Percentiles rank a stretch among this genome's conserved stretches.
Conservation (phyloP, 768 basidiomycete genomes). For the Boletus pseudopeckii region DNA sequence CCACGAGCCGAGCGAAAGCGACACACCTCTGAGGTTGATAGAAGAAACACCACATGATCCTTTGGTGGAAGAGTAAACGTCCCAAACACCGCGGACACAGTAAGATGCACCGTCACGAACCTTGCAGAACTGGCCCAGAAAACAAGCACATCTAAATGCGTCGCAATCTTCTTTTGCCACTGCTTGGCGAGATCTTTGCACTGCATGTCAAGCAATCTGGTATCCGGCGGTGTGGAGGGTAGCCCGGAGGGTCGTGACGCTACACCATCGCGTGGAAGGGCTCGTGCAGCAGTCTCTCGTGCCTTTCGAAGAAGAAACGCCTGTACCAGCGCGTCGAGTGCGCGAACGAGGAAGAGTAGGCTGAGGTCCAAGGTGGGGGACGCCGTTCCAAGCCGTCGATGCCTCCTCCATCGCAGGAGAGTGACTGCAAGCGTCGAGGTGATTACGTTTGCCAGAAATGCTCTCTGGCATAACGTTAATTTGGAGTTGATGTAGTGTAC, state of each 20-base stretch:
- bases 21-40: constrained; percentile 68
- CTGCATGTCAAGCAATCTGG: not conserved
- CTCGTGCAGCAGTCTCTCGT: not conserved
- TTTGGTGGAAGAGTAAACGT: constrained; percentile 27
- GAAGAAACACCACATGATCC: constrained; percentile 90
- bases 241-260: not conserved
- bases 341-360: constrained; percentile 64
- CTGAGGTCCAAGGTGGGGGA: constrained; percentile 70
- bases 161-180: constrained; percentile 36
- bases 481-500: constrained; percentile 14
- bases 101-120: constrained; percentile 35
- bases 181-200: constrained; percentile 27
- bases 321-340: constrained; percentile 62
- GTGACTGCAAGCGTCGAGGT: constrained; percentile 55
- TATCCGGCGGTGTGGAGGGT: not conserved
- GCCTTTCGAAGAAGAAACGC: constrained; percentile 37
- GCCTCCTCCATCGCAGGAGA: constrained; percentile 53
- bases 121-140: constrained; percentile 80
- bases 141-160: constrained; percentile 59
- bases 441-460: constrained; percentile 55
- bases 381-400: constrained; percentile 7
- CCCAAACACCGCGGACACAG: not conserved
- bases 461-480: constrained; percentile 42
- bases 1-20: not conserved
- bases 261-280: not conserved